Base-by-base conservation (phyloP, 83 land plant genomes). In the Larix sibirica region DNA sequence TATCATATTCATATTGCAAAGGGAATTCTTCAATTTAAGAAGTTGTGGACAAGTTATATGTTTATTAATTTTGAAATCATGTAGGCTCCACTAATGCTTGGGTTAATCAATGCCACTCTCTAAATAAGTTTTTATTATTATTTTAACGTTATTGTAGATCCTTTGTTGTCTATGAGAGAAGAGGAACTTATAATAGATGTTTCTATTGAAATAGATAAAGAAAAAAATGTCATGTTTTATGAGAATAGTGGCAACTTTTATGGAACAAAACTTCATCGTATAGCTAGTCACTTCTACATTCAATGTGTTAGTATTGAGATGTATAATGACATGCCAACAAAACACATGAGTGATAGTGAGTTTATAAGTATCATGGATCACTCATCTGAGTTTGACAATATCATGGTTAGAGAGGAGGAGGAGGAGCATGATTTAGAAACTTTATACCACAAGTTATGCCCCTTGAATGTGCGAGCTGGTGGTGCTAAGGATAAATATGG, bases 211-310 rank as follows among this genome's bases (percentile, higher is more conserved):
- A 88, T 97, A 69, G 98, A 97, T 83, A 93, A 93, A 79, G 97
- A 98, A 66, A 97, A 97, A 88, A 97, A 96, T 98, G 86, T 97
- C 88, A 90, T 97, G 14, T 97, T 95, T 93, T 97, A 97, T 93
- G 99, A 97, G 85, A 97, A 98, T 82, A 96, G 99, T 89, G 99
- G 99, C 18, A 98, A 96, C 69, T 89, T 98, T 77, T 98, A 98
- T 79, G 96, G 96, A 65, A 96, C 98, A 40, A 97, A 98, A 83
- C 98, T 98, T 80, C 98, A 98, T 31, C 94, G 98, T 16, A 96
- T 98, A 79, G 99, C 98, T 9, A 98, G 99, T 73, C 99, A 98
- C 80, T 98, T 89, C 81, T 98, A 98, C 73, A 92, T 98, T 62
- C 97, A 94, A 40, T 98, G 96, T 78, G 89, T 95, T 2, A 98